Evolutionary conservation across 2,329 filamentous ascomycete species (phyloP).

Genomic region (Fusarium equiseti): DNA sequence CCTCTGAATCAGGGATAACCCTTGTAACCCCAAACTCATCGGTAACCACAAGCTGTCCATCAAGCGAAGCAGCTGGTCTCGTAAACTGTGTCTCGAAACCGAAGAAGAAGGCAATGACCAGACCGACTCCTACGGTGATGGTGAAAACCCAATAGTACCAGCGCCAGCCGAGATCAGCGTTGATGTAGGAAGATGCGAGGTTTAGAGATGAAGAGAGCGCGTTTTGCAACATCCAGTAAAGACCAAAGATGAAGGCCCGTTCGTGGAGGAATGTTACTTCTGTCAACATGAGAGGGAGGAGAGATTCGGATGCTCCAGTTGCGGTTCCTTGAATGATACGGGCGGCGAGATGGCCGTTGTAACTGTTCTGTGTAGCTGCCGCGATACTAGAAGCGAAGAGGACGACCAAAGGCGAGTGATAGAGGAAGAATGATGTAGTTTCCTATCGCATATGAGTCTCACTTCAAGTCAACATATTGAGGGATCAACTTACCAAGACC

Average conservation of each 20-base stretch:
- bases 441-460: not conserved
- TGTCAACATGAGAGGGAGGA: slow-evolving; percentile 14
- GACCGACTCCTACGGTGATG: slow-evolving; percentile 10
- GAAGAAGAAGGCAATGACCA: slow-evolving; percentile 6
- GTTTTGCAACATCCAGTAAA: slow-evolving; percentile 25
- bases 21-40: slow-evolving; percentile 20
- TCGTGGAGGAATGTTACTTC: slow-evolving; percentile 19
- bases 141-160: slow-evolving; percentile 27
- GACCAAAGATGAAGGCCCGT: slow-evolving; percentile 12
- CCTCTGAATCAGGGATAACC: slow-evolving; percentile 16
- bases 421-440: slow-evolving; percentile 23
- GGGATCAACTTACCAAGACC: not conserved
- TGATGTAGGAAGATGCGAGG: slow-evolving; percentile 17
- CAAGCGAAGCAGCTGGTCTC: slow-evolving; percentile 16
- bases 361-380: slow-evolving; percentile 7
- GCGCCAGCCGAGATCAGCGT: slow-evolving; percentile 16
- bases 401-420: slow-evolving; percentile 4
- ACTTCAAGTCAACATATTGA: fast-evolving
- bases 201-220: slow-evolving; percentile 3
- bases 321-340: slow-evolving; percentile 10
- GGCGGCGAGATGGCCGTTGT: slow-evolving; percentile 3
- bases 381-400: slow-evolving; percentile 9
- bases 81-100: slow-evolving; percentile 21
- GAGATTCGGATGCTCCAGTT: slow-evolving; percentile 15
- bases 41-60: slow-evolving; percentile 18